Base-by-base conservation (phyloP, 768 basidiomycete species). In the Naganishia kalamii region DNA sequence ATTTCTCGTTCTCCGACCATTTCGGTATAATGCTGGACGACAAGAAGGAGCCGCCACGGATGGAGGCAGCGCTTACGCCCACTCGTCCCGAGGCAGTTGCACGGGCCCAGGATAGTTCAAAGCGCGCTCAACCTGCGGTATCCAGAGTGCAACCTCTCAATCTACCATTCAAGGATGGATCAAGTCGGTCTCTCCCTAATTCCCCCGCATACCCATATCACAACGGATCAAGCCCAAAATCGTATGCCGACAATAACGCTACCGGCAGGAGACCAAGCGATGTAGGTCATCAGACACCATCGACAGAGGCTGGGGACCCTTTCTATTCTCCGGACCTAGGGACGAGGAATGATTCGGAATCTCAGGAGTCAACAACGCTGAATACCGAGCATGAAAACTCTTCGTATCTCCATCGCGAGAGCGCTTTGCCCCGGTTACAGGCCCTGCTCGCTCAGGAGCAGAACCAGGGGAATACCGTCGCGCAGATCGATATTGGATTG, bases 1-100 rank as follows among this genome's bases (percentile, higher is more conserved):
- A 89, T n/a, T 88, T 94, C 76, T 93, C 92, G 17, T 83, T 94
- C 80, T 88, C 85, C 65, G 84, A 86, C 0, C 92, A 94, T 75
- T 92, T 97, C 72, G 75, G 75, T n/a, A 41, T 73, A 8, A 72
- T 78, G 19, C 65, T 77, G 29, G 75, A 74, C 49, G 70, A 71
- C 15, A 74, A 73, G 32, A 70, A 72, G 8, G 62, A 66, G 25
- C 66, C 59, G 25, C 11, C 54, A 35, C 19, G 5, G 19, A 57
- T 21, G n/a, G 44, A 54, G 50, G 40, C 30, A 29, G 44, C 44
- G 4, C 11, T 35, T 12, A 44, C 30, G 11, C 25, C 27, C 29
- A 30, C 33, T 19, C 43, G 43, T 17, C 35, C 60, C 5, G 30
- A 30, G 21, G 8, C 4, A 37, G 54, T 35, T 23, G 3, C 29